These are phyloP conservation scores for Cyamopsis tetragonoloba DNA, from an alignment of 306 rosid species.

Conservation along the genomic window DNA sequence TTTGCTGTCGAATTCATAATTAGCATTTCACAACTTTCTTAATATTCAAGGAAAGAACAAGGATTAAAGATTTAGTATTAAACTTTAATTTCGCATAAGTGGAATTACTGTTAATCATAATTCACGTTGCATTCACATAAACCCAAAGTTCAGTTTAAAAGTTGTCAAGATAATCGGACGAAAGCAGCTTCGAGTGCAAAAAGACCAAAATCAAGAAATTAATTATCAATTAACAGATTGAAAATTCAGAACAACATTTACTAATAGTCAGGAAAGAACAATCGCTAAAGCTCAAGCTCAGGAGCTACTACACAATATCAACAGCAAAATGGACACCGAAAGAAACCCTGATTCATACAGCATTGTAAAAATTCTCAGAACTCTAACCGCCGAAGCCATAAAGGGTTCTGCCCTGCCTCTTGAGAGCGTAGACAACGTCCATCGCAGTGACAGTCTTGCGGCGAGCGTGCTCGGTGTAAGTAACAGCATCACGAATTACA, in stretches of 20 bases:
- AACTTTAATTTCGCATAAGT: neutral
- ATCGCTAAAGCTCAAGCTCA: neutral
- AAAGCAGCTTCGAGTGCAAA: too few relatives aligned
- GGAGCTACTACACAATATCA: neutral
- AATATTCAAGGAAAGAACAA: too few relatives aligned
- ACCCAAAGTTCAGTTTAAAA: neutral
- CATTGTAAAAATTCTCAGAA: neutral
- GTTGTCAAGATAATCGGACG: too few relatives aligned
- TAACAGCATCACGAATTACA: slow-evolving; percentile 53
- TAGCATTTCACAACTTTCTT: too few relatives aligned
- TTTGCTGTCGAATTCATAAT: too few relatives aligned
- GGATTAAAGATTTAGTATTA: too few relatives aligned
- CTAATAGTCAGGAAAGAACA: neutral
- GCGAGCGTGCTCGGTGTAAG: slow-evolving; percentile 64
- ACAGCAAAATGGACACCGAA: neutral
- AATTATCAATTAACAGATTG: too few relatives aligned
- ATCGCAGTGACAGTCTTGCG: slow-evolving; percentile 56
- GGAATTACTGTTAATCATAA: neutral
- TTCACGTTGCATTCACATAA: neutral
- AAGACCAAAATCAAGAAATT: too few relatives aligned
- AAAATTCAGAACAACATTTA: too few relatives aligned
- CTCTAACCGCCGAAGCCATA: slow-evolving; percentile 52
- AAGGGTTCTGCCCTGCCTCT: slow-evolving; percentile 64
- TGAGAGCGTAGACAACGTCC: slow-evolving; percentile 59
- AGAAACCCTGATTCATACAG: neutral